Base-by-base conservation (phyloP, 2,329 filamentous ascomycete species). In the Bipolaris sorokiniana region DNA sequence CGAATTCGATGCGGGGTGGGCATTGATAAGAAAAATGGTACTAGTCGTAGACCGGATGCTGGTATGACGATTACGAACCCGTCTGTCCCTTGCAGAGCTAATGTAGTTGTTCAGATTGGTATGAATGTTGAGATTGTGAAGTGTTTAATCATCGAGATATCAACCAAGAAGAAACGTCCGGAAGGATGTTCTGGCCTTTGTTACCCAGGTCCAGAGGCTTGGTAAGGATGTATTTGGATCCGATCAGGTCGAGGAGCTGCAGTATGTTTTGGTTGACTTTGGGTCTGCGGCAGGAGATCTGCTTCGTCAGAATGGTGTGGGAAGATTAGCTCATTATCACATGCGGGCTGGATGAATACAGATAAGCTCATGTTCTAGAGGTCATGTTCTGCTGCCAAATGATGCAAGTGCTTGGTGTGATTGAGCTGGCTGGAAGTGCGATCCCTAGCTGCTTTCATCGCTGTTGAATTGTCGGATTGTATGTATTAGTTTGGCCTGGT, bases 371-470 rank as follows among this genome's bases (percentile, higher is more conserved):
- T 57, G 60, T 60, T 0, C 81, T 83, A 3, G 81, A 74, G 0
- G 80, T 77, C 74, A 86, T 80, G 54, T 83, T 79, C 58, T 79
- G 78, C 11, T 66, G 61, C 22, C 65, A 50, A 41, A 64, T 64
- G 5, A 62, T 65, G 57, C 10, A 5, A 31, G 10, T 86, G 84
- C 34, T 78, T 76, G 1, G 73, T 73, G 40, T 80, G 79, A 50
- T 85, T 74, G 0, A 78, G 72, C 59, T 81, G 73, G 7, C 76
- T 80, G 53, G 86, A 84, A 23, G 85, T 70, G 56, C 82, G 83
- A 62, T 85, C 80, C 1, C 71, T 69, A 15, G 80, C 76, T 0
- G 82, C 80, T 54, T 86, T 79, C 54, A 87, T 73, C 7, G 79
- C 77, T 68, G 15, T 76, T 76, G 61, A 48, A 10, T 36, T 44